Evolutionary conservation across 1,139 yeast species (phyloP).

Genomic region (Candida sanyaensis): DNA sequence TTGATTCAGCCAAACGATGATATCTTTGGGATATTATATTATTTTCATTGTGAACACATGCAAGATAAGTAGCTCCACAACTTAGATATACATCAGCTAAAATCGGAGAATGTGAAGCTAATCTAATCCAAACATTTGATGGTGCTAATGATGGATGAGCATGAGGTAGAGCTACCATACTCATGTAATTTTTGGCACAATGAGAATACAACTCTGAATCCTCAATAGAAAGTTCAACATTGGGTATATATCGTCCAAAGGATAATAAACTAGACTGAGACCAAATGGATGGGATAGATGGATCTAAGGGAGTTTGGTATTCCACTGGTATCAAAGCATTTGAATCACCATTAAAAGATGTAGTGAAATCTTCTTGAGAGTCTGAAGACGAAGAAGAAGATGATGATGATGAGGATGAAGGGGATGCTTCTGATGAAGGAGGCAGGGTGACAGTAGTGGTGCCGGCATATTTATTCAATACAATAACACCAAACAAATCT

Average conservation of each 20-base stretch:
- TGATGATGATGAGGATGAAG: not conserved
- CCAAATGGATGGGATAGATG: not conserved
- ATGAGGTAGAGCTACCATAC: constrained; percentile 11
- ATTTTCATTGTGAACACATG: constrained; percentile 7
- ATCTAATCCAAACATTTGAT: constrained; percentile 7
- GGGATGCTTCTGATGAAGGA: not conserved
- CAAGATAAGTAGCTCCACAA: constrained; percentile 13
- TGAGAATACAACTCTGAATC: constrained; percentile 11
- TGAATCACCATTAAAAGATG: not conserved
- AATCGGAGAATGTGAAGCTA: constrained; percentile 8
- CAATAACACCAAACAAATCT: constrained; percentile 2
- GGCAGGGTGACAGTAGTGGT: not conserved
- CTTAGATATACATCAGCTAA: constrained; percentile 11
- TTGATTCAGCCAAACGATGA: constrained; percentile 7
- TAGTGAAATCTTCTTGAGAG: not conserved
- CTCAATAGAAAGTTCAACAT: constrained; percentile 8
- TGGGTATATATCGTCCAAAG: constrained; percentile 10
- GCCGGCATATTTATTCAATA: not conserved
- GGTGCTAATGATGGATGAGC: constrained; percentile 9
- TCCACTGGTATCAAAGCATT: not conserved
- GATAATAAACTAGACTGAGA: constrained; percentile 4
- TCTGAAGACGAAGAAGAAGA: not conserved
- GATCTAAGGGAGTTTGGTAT: not conserved
- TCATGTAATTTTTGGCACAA: constrained; percentile 10
- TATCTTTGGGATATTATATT: constrained; percentile 4